Conservation (phyloP, 2,329 filamentous ascomycete genomes). For the Nigrospora sphaerica region DNA sequence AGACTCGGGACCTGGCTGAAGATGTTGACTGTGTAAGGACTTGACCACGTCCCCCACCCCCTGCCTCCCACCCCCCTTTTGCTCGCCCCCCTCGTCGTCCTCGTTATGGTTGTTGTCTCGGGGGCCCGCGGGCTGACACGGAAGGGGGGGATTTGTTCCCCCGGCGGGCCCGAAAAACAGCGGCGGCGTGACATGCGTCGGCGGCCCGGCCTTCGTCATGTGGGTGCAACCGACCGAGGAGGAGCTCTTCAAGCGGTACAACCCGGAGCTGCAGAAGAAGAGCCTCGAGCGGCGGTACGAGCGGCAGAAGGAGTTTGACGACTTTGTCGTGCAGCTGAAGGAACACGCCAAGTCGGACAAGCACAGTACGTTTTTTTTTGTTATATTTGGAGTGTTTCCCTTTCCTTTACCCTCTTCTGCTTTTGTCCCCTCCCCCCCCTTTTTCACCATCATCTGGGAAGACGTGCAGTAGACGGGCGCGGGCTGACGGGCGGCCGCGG, state of each 20-base stretch:
- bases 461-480: neutral
- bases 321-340: conserved; percentile 79
- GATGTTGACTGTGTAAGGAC: neutral
- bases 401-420: too few species aligned
- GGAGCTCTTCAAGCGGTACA: conserved; percentile 87
- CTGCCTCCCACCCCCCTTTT: too few species aligned
- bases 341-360: conserved; percentile 87
- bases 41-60: too few species aligned
- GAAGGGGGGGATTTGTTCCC: neutral
- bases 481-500: too few species aligned
- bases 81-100: neutral
- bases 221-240: conserved; percentile 81
- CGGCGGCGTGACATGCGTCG: conserved; percentile 64
- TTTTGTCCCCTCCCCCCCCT: neutral
- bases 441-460: neutral
- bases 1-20: conserved; percentile 1
- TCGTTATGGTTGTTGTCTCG: neutral
- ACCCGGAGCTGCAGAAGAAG: conserved; percentile 85
- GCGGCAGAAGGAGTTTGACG: conserved; percentile 78
- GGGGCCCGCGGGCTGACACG: conserved; percentile 4
- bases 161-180: conserved; percentile 37
- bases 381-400: too few species aligned
- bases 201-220: conserved; percentile 77
- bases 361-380: conserved; percentile 57
- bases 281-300: conserved; percentile 73